phyloP scores from a whole-genome alignment of 1,139 yeast species.

The Debaryomycetaceae sp. region DNA sequence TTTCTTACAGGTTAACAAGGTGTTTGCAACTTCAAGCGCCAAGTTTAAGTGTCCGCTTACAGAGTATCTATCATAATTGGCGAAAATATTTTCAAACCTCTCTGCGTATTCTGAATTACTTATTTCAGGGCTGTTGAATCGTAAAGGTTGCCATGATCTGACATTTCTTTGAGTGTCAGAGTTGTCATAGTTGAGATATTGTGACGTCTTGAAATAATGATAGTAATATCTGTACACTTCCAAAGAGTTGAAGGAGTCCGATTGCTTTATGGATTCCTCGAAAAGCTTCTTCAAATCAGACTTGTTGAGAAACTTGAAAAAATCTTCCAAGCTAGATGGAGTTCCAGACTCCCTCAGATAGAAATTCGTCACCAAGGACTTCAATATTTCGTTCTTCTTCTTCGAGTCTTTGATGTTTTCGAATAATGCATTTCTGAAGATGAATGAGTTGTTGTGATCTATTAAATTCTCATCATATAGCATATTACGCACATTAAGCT shows the following conservation, averaged over 20 bases:
- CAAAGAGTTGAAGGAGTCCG: constrained; percentile 18
- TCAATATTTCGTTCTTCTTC: constrained; percentile 14
- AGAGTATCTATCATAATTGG: constrained; percentile 9
- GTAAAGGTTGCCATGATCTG: constrained; percentile 12
- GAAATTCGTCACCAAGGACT: constrained; percentile 11
- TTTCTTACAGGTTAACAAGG: constrained; percentile 15
- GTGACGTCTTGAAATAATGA: constrained; percentile 27
- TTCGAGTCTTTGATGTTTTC: constrained; percentile 12
- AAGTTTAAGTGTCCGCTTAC: constrained; percentile 20
- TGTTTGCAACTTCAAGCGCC: constrained; percentile 15
- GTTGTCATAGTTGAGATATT: constrained; percentile 28
- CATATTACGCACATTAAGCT: constrained; percentile 20
- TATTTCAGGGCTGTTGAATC: constrained; percentile 13
- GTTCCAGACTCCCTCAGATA: constrained; percentile 8
- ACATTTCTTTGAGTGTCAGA: constrained; percentile 20
- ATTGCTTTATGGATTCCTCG: constrained; percentile 9
- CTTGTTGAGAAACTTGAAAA: constrained; percentile 14
- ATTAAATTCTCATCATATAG: constrained; percentile 9
- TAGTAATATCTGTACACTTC: constrained; percentile 20
- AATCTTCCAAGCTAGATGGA: constrained; percentile 14
- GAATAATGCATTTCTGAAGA: constrained; percentile 14
- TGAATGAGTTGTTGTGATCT: constrained; percentile 6
- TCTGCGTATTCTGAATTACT: constrained; percentile 19
- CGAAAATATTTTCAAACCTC: constrained; percentile 15
- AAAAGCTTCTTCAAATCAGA: constrained; percentile 10